Percentiles rank a stretch among this genome's conserved stretches.
These are phyloP conservation scores for Protomyces pachydermus DNA, from an alignment of 1,139 yeast species.

Conservation along the genomic window DNA sequence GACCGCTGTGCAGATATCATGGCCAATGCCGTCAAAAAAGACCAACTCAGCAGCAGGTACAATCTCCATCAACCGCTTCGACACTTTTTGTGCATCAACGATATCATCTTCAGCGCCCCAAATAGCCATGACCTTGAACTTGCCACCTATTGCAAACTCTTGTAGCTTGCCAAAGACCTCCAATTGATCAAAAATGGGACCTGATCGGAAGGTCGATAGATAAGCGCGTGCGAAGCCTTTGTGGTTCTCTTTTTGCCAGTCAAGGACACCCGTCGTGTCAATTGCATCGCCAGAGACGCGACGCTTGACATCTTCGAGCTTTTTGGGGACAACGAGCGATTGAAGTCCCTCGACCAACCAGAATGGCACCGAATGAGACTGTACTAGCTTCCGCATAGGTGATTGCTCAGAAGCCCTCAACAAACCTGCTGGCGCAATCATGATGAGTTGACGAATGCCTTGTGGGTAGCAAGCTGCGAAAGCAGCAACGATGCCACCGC, in stretches of 20 bases:
- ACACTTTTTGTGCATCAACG: conserved; percentile 13
- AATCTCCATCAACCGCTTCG: neutral
- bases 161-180: neutral
- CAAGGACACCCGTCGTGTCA: neutral
- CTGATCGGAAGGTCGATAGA: conserved; percentile 14
- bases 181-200: conserved; percentile 16
- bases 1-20: conserved; percentile 16
- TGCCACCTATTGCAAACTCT: neutral
- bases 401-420: neutral
- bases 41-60: conserved; percentile 6
- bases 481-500: conserved; percentile 18
- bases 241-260: conserved; percentile 14
- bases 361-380: conserved; percentile 3
- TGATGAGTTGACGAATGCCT: conserved; percentile 4
- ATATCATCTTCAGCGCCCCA: conserved; percentile 22
- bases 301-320: conserved; percentile 6
- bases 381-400: conserved; percentile 1
- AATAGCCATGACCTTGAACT: conserved; percentile 17
- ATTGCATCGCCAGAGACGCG: conserved; percentile 1
- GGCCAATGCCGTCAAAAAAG: conserved; percentile 6
- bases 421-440: conserved; percentile 27
- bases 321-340: conserved; percentile 2
- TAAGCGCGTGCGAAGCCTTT: conserved; percentile 10
- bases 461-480: conserved; percentile 19
- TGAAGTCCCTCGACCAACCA: neutral